phyloP scores from a whole-genome alignment of 805 yeast genomes.

The Candida sithepensis region DNA sequence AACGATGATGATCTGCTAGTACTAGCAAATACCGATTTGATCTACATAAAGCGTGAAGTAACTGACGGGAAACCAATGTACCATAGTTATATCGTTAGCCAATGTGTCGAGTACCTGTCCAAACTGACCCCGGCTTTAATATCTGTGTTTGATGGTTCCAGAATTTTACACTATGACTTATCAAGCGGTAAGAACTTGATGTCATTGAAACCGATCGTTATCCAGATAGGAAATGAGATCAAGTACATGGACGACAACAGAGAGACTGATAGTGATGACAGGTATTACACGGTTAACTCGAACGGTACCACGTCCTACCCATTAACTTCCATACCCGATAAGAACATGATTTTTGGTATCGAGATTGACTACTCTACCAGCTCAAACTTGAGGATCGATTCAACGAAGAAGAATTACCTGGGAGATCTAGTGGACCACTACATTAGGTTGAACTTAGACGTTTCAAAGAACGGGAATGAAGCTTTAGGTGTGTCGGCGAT shows the following conservation, averaged over 20 bases:
- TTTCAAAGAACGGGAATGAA: slow-evolving; percentile 16
- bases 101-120: slow-evolving; percentile 30
- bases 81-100: slow-evolving; percentile 22
- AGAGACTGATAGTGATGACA: neutral
- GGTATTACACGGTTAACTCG: slow-evolving; percentile 17
- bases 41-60: slow-evolving; percentile 23
- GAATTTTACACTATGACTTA: slow-evolving; percentile 29
- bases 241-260: neutral
- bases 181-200: slow-evolving; percentile 21
- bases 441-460: slow-evolving; percentile 30
- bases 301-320: slow-evolving; percentile 44
- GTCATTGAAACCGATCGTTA: slow-evolving; percentile 25
- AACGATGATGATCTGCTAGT: slow-evolving; percentile 29
- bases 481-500: slow-evolving; percentile 29
- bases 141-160: slow-evolving; percentile 32
- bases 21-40: slow-evolving; percentile 27
- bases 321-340: slow-evolving; percentile 40
- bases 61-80: slow-evolving; percentile 16
- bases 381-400: slow-evolving; percentile 25
- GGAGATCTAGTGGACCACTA: slow-evolving; percentile 47
- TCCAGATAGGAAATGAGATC: slow-evolving; percentile 32
- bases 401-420: slow-evolving; percentile 41
- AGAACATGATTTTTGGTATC: slow-evolving; percentile 48
- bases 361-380: slow-evolving; percentile 36
- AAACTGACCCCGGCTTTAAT: slow-evolving; percentile 26